Percentiles rank a stretch among this genome's conserved stretches.
These are phyloP conservation scores for Paulownia fortunei DNA, from an alignment of 257 asterid species.

Conservation along the genomic window DNA sequence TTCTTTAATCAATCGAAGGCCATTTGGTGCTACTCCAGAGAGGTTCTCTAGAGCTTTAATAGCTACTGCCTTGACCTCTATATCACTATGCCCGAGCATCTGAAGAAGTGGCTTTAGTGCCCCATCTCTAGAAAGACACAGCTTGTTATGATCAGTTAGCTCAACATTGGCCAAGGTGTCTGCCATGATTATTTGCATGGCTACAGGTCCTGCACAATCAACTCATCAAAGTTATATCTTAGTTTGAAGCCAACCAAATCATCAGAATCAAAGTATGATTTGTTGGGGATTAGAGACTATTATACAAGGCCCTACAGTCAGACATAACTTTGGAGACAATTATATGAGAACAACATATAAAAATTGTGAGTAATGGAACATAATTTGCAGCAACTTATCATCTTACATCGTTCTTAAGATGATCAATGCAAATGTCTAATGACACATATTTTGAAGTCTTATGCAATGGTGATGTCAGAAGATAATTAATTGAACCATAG, in stretches of 20 bases:
- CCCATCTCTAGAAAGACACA: conserved; percentile 43
- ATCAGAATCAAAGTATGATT: not conserved
- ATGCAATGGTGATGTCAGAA: no score
- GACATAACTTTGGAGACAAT: no score
- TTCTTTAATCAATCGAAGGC: conserved; percentile 45
- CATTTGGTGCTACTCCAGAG: conserved; percentile 45
- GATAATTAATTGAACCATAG: not conserved
- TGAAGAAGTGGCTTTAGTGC: conserved; percentile 52
- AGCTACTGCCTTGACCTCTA: conserved; percentile 39
- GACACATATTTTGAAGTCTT: not conserved
- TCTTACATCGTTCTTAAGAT: not conserved
- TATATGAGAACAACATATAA: no score
- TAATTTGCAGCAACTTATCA: no score
- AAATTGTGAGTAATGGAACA: no score
- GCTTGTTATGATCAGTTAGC: conserved; percentile 54
- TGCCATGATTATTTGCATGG: conserved; percentile 43
- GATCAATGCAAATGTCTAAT: not conserved
- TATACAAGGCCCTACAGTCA: no score
- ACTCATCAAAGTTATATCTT: not conserved
- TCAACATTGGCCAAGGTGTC: conserved; percentile 46
- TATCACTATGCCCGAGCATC: conserved; percentile 38
- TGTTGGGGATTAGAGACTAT: no score
- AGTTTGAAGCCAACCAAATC: not conserved
- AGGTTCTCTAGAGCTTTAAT: conserved; percentile 50
- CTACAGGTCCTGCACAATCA: conserved; percentile 35